Conservation (phyloP, 495 filamentous ascomycete genomes). For the Penicillium fimorum region DNA sequence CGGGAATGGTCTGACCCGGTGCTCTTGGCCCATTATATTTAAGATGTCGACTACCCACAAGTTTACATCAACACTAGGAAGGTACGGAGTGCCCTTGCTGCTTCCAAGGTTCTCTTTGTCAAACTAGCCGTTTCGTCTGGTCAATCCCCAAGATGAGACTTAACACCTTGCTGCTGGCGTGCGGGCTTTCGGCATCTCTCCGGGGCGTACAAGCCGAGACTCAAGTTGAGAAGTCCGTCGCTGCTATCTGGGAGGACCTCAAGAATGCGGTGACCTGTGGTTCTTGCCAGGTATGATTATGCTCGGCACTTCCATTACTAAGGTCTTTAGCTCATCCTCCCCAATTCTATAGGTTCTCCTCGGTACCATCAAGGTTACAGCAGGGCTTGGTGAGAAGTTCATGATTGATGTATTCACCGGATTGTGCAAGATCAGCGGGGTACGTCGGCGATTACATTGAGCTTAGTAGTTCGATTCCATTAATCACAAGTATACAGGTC, state of each 20-base stretch:
- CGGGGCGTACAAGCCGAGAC: constrained; percentile 7
- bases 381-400: constrained; percentile 40
- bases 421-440: constrained; percentile 44
- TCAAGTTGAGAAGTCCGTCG: constrained; percentile 11
- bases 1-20: background rate
- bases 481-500: constrained; percentile 16
- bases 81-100: no score
- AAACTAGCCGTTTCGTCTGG: background rate
- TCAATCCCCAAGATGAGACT: constrained; percentile 10
- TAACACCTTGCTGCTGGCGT: constrained; percentile 4
- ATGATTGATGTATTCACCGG: constrained; percentile 43
- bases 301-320: no score
- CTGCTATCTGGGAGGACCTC: constrained; percentile 25
- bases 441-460: constrained; percentile 17
- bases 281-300: constrained; percentile 20
- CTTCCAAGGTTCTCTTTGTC: no score
- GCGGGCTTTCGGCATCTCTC: constrained; percentile 8
- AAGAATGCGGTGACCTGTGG: constrained; percentile 25
- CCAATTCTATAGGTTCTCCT: constrained; percentile 34
- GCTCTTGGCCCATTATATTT: constrained; percentile 2
- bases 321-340: background rate
- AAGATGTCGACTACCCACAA: constrained; percentile 4
- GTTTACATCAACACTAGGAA: background rate
- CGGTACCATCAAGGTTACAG: constrained; percentile 45
- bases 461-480: background rate